Percentiles rank a stretch among this genome's conserved stretches.
phyloP scores from a whole-genome alignment of 2,329 filamentous ascomycete species.

The Fonsecaea nubica region DNA sequence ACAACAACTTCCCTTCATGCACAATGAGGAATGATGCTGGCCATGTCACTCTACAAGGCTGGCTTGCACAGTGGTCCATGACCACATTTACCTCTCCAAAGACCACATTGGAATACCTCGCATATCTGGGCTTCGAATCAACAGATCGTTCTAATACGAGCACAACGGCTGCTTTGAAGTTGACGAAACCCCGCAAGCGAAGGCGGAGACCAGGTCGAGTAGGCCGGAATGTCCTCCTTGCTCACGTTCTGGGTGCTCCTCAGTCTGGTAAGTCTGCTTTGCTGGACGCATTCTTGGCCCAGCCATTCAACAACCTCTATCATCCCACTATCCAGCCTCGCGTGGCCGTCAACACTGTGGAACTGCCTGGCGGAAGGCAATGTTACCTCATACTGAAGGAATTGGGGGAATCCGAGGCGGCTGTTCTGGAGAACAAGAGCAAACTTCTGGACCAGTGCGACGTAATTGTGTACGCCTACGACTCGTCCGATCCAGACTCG shows the following conservation, averaged over 20 bases:
- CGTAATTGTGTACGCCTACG: conserved; percentile 92
- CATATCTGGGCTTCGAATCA: conserved; percentile 93
- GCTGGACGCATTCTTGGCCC: conserved; percentile 87
- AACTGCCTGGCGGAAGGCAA: conserved; percentile 93
- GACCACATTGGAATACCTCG: conserved; percentile 92
- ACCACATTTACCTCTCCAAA: conserved; percentile 96
- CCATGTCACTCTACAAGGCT: conserved; percentile 93
- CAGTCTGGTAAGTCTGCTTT: conserved; percentile 90
- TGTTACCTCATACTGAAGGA: conserved; percentile 96
- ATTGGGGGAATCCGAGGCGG: conserved; percentile 84
- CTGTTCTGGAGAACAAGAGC: conserved; percentile 87
- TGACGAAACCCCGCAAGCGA: conserved; percentile 89
- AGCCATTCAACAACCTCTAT: conserved; percentile 82
- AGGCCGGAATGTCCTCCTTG: conserved; percentile 91
- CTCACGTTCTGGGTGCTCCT: conserved; percentile 86
- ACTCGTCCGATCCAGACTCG: conserved; percentile 94
- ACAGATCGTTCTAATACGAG: conserved; percentile 72
- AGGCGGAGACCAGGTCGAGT: conserved; percentile 81
- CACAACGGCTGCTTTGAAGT: conserved; percentile 83
- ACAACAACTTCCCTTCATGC: conserved; percentile 87
- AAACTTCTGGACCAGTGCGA: conserved; percentile 89
- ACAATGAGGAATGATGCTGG: conserved; percentile 95
- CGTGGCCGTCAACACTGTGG: conserved; percentile 93
- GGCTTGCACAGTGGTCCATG: conserved; percentile 99
- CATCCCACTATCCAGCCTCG: conserved; percentile 94